These are phyloP conservation scores for Phytophthora uliginosa DNA, from an alignment of 352 stramenopile genomes.

Conservation along the genomic window DNA sequence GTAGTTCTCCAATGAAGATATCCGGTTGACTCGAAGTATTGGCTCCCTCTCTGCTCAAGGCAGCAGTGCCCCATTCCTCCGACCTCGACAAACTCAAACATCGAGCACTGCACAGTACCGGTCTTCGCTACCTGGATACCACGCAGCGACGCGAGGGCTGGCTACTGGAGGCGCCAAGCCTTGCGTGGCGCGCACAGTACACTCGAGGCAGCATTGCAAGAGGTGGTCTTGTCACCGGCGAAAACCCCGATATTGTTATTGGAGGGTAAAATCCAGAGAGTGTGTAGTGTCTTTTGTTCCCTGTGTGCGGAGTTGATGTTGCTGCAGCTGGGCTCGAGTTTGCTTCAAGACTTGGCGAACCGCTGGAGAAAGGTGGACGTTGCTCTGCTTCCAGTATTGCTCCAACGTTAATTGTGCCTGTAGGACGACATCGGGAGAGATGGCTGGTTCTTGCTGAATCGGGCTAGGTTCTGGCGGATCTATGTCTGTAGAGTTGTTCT, in stretches of 20 bases:
- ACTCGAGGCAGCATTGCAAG: too few relatives aligned
- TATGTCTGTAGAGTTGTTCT: not conserved
- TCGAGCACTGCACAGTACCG: not conserved
- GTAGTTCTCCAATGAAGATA: not conserved
- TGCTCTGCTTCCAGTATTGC: conserved; percentile 28
- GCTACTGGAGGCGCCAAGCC: not conserved
- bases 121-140: not conserved
- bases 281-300: too few relatives aligned
- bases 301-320: not conserved
- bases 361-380: conserved; percentile 8
- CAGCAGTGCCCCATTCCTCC: not conserved
- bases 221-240: too few relatives aligned
- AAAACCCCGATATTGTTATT: not conserved
- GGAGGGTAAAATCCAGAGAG: too few relatives aligned
- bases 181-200: too few relatives aligned
- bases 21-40: not conserved
- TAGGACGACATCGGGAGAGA: conserved; percentile 12
- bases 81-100: not conserved
- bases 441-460: not conserved
- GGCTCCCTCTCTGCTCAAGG: not conserved
- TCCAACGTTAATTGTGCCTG: conserved; percentile 25
- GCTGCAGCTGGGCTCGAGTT: conserved; percentile 13
- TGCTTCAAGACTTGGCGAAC: conserved; percentile 25
- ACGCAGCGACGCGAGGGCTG: not conserved
- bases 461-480: not conserved